phyloP scores from a whole-genome alignment of 2,329 filamentous ascomycete species.

The Orbilia ellipsospora region DNA sequence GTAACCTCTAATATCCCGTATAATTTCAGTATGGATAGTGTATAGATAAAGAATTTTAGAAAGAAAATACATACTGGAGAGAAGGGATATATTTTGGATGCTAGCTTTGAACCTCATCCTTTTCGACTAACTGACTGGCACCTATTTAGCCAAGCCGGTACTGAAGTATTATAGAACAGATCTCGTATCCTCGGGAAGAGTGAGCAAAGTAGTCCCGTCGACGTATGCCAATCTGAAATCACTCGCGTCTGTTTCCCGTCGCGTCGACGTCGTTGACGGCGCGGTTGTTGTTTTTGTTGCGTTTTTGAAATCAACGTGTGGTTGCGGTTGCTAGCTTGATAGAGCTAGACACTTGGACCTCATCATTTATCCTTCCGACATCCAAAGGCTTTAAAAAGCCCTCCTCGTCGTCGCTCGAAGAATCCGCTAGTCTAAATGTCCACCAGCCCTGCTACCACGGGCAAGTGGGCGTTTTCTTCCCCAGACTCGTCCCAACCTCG shows the following conservation, averaged over 20 bases:
- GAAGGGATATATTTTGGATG: slow-evolving; percentile 74
- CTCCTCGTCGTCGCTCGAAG: background rate
- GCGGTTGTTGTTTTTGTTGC: slow-evolving; percentile 55
- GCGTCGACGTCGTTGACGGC: slow-evolving; percentile 22
- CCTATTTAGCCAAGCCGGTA: background rate
- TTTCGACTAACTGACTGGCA: slow-evolving; percentile 56
- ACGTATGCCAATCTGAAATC: background rate
- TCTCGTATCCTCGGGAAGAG: background rate
- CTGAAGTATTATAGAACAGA: background rate
- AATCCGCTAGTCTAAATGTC: slow-evolving; percentile 24
- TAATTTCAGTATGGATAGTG: slow-evolving; percentile 28
- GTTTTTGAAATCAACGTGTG: slow-evolving; percentile 25
- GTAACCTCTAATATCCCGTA: slow-evolving; percentile 68
- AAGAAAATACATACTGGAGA: slow-evolving; percentile 68
- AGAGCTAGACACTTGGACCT: background rate
- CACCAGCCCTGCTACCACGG: slow-evolving; percentile 42
- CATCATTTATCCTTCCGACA: slow-evolving; percentile 14
- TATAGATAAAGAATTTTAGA: background rate
- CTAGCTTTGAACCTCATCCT: slow-evolving; percentile 75
- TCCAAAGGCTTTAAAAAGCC: slow-evolving; percentile 2
- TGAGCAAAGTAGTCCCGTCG: background rate
- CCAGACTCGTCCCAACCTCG: slow-evolving; percentile 23
- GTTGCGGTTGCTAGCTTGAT: slow-evolving; percentile 15
- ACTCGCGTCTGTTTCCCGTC: slow-evolving; percentile 5
- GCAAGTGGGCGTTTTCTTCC: slow-evolving; percentile 46